phyloP scores from a whole-genome alignment of 805 yeast species.

The Teunomyces pallodes region DNA sequence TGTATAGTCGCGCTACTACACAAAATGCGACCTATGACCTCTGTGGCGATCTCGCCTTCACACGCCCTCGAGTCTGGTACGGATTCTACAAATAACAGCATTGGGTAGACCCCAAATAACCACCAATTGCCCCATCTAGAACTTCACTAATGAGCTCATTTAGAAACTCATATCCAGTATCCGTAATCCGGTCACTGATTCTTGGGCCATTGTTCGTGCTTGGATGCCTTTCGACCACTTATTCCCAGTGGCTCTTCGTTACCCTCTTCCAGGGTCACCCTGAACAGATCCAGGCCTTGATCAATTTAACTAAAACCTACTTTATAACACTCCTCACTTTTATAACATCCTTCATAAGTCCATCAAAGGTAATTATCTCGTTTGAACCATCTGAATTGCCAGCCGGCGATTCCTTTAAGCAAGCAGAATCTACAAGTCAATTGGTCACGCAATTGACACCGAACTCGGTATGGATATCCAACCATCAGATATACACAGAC shows the following conservation, averaged over 20 bases:
- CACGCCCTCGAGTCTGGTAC: not conserved
- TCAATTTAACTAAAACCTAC: conserved; percentile 54
- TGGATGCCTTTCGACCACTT: conserved; percentile 41
- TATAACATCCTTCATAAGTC: conserved; percentile 49
- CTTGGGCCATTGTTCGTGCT: conserved; percentile 19
- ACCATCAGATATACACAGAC: conserved; percentile 92
- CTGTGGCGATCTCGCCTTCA: not conserved
- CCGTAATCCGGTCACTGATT: conserved; percentile 20
- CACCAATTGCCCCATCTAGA: not conserved
- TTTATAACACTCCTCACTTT: conserved; percentile 57
- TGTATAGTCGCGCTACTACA: too few species aligned
- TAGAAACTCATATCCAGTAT: conserved; percentile 8
- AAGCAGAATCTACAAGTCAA: conserved; percentile 2
- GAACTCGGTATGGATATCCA: conserved; percentile 69
- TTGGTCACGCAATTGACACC: conserved; percentile 19
- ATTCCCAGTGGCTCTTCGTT: conserved; percentile 44
- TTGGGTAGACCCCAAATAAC: not conserved
- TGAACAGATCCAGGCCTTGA: conserved; percentile 35
- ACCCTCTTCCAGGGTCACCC: conserved; percentile 29
- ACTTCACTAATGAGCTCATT: not conserved
- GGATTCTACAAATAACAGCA: too few species aligned
- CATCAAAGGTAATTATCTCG: conserved; percentile 52
- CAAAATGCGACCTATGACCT: too few species aligned
- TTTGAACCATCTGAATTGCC: conserved; percentile 33
- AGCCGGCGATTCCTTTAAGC: conserved; percentile 5